Evolutionary conservation across 257 asterid genomes (phyloP).

Genomic region (Datura wrightii): DNA sequence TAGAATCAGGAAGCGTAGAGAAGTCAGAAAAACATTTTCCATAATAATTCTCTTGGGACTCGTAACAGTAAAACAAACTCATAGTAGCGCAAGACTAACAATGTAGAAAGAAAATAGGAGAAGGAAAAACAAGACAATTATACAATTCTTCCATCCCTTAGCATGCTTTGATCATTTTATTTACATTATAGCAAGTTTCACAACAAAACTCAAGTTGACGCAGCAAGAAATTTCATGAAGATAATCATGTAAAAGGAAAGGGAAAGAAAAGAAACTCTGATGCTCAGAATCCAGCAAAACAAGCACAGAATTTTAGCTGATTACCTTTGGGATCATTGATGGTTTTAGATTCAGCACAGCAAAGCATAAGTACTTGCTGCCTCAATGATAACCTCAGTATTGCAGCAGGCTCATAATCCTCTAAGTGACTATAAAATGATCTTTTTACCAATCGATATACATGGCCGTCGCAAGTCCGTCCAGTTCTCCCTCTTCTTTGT

Average conservation of each 20-base stretch:
- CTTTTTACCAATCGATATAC: conserved; percentile 86
- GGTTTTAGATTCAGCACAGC: conserved; percentile 90
- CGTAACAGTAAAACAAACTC: not conserved
- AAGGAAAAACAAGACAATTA: not conserved
- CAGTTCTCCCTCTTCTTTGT: conserved; percentile 94
- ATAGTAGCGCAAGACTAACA: not conserved
- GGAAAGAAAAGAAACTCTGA: conserved; percentile 18
- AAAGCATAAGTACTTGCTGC: conserved; percentile 77
- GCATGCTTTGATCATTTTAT: conserved; percentile 11
- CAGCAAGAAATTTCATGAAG: not conserved
- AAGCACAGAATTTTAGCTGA: conserved; percentile 26
- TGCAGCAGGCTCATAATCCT: conserved; percentile 84
- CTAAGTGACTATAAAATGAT: conserved; percentile 69
- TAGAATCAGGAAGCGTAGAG: not conserved
- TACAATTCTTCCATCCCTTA: conserved; percentile 26
- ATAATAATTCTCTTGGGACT: conserved; percentile 2
- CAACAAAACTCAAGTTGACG: not conserved
- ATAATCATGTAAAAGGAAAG: conserved; percentile 14
- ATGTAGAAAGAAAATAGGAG: not conserved
- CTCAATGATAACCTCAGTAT: conserved; percentile 77
- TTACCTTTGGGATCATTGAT: conserved; percentile 92
- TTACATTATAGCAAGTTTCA: conserved; percentile 5
- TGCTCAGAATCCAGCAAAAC: not conserved
- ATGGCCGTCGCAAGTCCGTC: conserved; percentile 92
- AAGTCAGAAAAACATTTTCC: not conserved